These are phyloP conservation scores for Vanderwaltozyma polyspora DNA, from an alignment of 805 yeast genomes.

Conservation along the genomic window DNA sequence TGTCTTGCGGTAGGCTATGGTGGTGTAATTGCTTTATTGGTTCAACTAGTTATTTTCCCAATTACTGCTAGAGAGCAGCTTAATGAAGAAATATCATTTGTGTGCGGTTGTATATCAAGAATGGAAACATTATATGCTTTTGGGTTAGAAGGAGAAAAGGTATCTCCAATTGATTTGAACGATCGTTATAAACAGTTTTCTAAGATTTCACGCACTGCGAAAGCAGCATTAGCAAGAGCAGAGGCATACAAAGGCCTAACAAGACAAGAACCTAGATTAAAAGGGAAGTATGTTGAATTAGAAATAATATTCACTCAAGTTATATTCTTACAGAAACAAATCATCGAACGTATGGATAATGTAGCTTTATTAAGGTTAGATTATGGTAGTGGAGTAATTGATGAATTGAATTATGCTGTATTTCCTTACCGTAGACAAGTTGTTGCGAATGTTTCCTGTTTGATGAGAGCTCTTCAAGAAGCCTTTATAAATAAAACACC, in stretches of 20 bases:
- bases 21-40: slow-evolving; percentile 35
- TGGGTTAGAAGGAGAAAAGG: slow-evolving; percentile 33
- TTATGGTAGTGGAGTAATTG: slow-evolving; percentile 37
- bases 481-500: slow-evolving; percentile 37
- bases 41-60: slow-evolving; percentile 37
- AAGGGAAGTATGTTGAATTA: slow-evolving; percentile 33
- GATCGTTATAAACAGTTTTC: slow-evolving; percentile 25
- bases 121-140: slow-evolving; percentile 31
- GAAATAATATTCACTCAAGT: slow-evolving; percentile 34
- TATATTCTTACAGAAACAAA: slow-evolving; percentile 35
- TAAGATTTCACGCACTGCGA: slow-evolving; percentile 29
- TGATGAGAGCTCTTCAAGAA: slow-evolving; percentile 33
- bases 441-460: slow-evolving; percentile 30
- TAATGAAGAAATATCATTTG: slow-evolving; percentile 31
- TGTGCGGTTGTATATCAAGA: slow-evolving; percentile 31
- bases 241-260: slow-evolving; percentile 31
- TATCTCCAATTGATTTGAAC: slow-evolving; percentile 14
- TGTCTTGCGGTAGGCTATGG: slow-evolving; percentile 42
- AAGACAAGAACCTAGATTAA: slow-evolving; percentile 38
- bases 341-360: slow-evolving; percentile 38
- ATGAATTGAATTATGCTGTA: slow-evolving; percentile 32
- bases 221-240: slow-evolving; percentile 31
- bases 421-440: slow-evolving; percentile 36
- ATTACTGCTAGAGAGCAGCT: slow-evolving; percentile 37
- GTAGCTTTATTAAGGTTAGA: slow-evolving; percentile 32